Evolutionary conservation across 2,329 filamentous ascomycete species (phyloP).

Genomic region (Xylaria sp.): DNA sequence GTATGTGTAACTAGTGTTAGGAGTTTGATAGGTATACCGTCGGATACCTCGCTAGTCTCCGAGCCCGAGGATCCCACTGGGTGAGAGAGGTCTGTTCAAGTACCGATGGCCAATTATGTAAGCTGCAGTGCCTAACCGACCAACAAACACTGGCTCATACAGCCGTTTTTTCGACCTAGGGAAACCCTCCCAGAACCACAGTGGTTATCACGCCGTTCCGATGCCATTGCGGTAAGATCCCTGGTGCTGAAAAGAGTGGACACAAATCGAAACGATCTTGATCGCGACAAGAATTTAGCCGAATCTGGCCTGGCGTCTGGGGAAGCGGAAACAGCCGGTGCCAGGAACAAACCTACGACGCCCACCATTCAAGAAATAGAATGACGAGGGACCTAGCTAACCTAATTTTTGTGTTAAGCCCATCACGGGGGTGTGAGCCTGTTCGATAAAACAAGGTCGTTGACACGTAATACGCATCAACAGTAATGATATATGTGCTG

Average conservation of each 20-base stretch:
- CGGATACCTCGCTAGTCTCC: background rate
- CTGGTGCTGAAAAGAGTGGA: background rate
- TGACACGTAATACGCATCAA: too few relatives aligned
- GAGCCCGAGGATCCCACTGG: background rate
- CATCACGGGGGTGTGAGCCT: too few relatives aligned
- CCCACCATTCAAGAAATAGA: too few relatives aligned
- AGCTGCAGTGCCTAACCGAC: background rate
- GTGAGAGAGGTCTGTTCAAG: background rate
- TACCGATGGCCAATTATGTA: background rate
- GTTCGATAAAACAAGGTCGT: too few relatives aligned
- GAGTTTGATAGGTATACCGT: background rate
- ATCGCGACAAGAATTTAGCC: background rate
- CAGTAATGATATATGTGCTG: too few relatives aligned
- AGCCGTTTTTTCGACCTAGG: background rate
- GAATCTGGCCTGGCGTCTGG: background rate
- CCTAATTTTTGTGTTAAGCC: too few relatives aligned
- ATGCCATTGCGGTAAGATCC: background rate
- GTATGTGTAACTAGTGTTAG: background rate
- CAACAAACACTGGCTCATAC: too few relatives aligned
- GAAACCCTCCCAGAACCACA: background rate
- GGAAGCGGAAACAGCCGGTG: background rate
- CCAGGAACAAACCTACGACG: background rate
- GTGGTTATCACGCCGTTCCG: background rate
- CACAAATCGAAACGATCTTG: background rate
- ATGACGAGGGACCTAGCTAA: too few relatives aligned